Evolutionary conservation across 2,329 filamentous ascomycete genomes (phyloP).

Genomic region (Aspergillus sp.): DNA sequence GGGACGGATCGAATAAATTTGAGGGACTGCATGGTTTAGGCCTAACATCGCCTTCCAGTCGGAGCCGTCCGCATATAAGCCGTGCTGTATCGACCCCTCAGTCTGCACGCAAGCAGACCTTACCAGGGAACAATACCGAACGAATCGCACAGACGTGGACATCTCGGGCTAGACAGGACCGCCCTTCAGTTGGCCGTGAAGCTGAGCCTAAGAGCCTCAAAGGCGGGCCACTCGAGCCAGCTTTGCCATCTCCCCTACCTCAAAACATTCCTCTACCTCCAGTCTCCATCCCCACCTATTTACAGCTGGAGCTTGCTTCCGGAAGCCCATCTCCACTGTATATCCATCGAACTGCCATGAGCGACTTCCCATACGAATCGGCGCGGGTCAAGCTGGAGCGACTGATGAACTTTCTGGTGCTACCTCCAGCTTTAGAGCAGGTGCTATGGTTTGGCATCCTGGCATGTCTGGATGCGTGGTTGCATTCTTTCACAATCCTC

Average conservation of each 20-base stretch:
- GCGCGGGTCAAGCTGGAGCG: slow-evolving; percentile 90
- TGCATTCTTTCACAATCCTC: slow-evolving; percentile 94
- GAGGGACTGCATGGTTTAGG: slow-evolving; percentile 16
- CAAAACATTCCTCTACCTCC: slow-evolving; percentile 60
- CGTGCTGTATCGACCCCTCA: slow-evolving; percentile 38
- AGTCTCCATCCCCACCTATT: slow-evolving; percentile 62
- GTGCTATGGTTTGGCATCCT: slow-evolving; percentile 84
- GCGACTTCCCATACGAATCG: slow-evolving; percentile 80
- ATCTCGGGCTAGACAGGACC: slow-evolving; percentile 35
- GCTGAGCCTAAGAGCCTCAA: slow-evolving; percentile 34
- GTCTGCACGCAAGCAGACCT: slow-evolving; percentile 30
- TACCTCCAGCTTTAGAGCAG: slow-evolving; percentile 79
- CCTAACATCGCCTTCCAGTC: slow-evolving; percentile 20
- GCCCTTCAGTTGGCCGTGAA: slow-evolving; percentile 29
- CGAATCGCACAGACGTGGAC: slow-evolving; percentile 34
- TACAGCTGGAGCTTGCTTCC: slow-evolving; percentile 65
- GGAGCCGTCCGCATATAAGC: slow-evolving; percentile 30
- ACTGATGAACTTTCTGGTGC: slow-evolving; percentile 79
- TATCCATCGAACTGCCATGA: slow-evolving; percentile 58
- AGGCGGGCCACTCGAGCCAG: slow-evolving; percentile 29
- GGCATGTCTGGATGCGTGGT: slow-evolving; percentile 91
- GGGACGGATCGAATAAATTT: slow-evolving; percentile 22
- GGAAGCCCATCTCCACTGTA: slow-evolving; percentile 62
- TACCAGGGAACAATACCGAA: slow-evolving; percentile 31
- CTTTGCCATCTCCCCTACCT: slow-evolving; percentile 49